These are phyloP conservation scores for Herpomyces periplanetae DNA, from an alignment of 2,329 filamentous ascomycete genomes.

Conservation along the genomic window DNA sequence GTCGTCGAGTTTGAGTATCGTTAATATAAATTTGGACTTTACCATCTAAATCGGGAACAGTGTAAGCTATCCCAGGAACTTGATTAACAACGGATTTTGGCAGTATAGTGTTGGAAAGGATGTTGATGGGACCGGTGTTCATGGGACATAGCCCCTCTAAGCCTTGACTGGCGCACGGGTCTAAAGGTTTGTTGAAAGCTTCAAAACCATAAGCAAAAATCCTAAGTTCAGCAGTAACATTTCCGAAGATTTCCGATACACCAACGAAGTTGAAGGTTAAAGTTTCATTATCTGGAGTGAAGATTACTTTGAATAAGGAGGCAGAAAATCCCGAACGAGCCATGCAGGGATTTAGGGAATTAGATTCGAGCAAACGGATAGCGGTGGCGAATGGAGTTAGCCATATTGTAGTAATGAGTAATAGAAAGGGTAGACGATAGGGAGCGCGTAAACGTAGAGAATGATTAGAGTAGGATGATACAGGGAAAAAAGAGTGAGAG, in stretches of 20 bases:
- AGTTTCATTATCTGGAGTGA: slow-evolving; percentile 31
- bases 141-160: slow-evolving; percentile 44
- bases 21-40: slow-evolving; percentile 48
- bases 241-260: slow-evolving; percentile 44
- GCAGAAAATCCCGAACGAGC: slow-evolving; percentile 49
- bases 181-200: slow-evolving; percentile 21
- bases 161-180: slow-evolving; percentile 27
- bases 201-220: slow-evolving; percentile 49
- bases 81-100: slow-evolving; percentile 15
- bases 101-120: slow-evolving; percentile 27
- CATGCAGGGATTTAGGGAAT: slow-evolving; percentile 51
- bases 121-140: slow-evolving; percentile 39
- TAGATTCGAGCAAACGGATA: slow-evolving; percentile 30
- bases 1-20: slow-evolving; percentile 17
- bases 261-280: slow-evolving; percentile 35
- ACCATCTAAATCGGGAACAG: slow-evolving; percentile 61
- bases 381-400: slow-evolving; percentile 14
- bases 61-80: slow-evolving; percentile 53
- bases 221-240: slow-evolving; percentile 33
- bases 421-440: slow-evolving; percentile 5
- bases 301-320: slow-evolving; percentile 49
- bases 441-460: too few relatives aligned
- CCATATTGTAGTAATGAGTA: slow-evolving; percentile 7
- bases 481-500: too few relatives aligned
- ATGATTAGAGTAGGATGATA: too few relatives aligned